Evolutionary conservation across 1,139 yeast genomes (phyloP).

Genomic region (Blastobotrys indianensis): DNA sequence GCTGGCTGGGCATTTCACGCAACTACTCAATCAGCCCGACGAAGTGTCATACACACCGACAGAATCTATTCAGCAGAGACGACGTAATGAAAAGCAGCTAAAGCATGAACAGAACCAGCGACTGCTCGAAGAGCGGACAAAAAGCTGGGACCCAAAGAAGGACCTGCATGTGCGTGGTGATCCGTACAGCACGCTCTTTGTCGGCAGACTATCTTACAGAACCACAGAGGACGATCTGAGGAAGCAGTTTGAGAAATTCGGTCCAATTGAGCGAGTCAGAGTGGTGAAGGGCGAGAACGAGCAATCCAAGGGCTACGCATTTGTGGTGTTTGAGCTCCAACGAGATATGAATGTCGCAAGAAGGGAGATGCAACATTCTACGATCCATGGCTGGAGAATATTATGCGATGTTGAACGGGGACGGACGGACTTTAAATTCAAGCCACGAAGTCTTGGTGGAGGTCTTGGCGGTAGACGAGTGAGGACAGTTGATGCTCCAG

Average conservation of each 20-base stretch:
- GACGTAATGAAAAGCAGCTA: conserved; percentile 33
- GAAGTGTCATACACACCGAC: conserved; percentile 33
- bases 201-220: conserved; percentile 62
- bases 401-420: conserved; percentile 85
- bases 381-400: conserved; percentile 46
- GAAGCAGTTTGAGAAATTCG: conserved; percentile 56
- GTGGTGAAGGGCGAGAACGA: conserved; percentile 57
- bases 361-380: conserved; percentile 50
- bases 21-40: conserved; percentile 25
- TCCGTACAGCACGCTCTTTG: conserved; percentile 72
- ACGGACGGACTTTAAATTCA: conserved; percentile 68
- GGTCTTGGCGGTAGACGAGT: conserved; percentile 61
- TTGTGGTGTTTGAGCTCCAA: conserved; percentile 62
- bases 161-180: conserved; percentile 67
- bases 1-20: conserved; percentile 37
- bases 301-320: conserved; percentile 77
- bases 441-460: conserved; percentile 72
- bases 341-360: conserved; percentile 52
- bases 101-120: conserved; percentile 30
- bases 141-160: conserved; percentile 47
- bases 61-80: conserved; percentile 36
- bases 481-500: not conserved
- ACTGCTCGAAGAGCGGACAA: conserved; percentile 32
- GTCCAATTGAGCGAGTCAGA: conserved; percentile 61
- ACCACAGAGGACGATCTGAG: conserved; percentile 67